Conservation (phyloP, 208 protist genomes). For the Wallacemonas collosoma region DNA sequence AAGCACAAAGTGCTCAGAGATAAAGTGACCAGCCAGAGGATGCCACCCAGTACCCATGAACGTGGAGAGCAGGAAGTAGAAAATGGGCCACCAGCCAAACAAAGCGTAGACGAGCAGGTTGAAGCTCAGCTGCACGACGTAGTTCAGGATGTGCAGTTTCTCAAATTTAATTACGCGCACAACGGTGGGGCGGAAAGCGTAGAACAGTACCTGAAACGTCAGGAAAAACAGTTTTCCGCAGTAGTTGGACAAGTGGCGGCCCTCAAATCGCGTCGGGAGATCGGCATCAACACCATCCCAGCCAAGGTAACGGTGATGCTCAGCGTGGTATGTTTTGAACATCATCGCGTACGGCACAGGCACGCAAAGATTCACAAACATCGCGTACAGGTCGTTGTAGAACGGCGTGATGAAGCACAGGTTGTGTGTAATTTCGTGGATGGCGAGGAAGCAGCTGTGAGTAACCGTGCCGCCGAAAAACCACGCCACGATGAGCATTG, state of each 20-base stretch:
- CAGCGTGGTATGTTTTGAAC: constrained; percentile 93
- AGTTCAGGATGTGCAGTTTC: constrained; percentile 60
- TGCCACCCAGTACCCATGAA: constrained; percentile 89
- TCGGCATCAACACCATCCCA: constrained; percentile 88
- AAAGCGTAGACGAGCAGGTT: constrained; percentile 45
- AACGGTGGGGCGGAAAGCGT: constrained; percentile 85
- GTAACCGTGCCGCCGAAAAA: constrained; percentile 86
- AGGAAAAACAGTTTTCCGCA: constrained; percentile 83
- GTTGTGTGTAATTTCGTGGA: constrained; percentile 93
- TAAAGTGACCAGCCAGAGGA: constrained; percentile 90
- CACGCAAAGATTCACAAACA: constrained; percentile 90
- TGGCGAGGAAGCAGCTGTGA: constrained; percentile 83
- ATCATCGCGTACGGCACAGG: constrained; percentile 88
- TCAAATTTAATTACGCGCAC: constrained; percentile 64
- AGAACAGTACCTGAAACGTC: constrained; percentile 90
- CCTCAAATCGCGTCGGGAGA: constrained; percentile 83
- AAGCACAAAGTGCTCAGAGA: constrained; percentile 95
- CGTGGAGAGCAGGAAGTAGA: constrained; percentile 80
- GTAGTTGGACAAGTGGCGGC: constrained; percentile 60
- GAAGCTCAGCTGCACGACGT: constrained; percentile 43
- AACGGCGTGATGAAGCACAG: constrained; percentile 72
- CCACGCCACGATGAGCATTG: constrained; percentile 66
- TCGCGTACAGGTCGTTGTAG: constrained; percentile 82
- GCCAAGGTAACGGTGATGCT: constrained; percentile 94
- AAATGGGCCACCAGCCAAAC: constrained; percentile 59